phyloP scores from a whole-genome alignment of 2,329 filamentous ascomycete genomes.

The Pseudogymnoascus verrucosus region DNA sequence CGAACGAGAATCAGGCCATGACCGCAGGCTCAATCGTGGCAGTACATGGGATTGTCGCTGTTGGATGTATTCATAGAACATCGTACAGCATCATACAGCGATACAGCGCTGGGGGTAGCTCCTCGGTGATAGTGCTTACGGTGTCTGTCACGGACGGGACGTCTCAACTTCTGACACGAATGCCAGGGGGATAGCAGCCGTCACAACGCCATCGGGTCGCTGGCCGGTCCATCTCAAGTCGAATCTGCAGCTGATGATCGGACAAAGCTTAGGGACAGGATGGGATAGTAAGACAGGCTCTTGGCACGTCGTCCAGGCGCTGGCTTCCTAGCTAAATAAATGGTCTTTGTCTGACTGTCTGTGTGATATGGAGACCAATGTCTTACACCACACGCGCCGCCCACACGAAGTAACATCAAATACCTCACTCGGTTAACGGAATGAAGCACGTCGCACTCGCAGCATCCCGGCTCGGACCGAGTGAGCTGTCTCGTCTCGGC shows the following conservation, averaged over 20 bases:
- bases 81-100: not conserved
- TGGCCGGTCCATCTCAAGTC: not conserved
- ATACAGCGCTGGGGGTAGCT: not conserved
- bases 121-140: not conserved
- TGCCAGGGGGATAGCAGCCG: not conserved
- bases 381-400: not conserved
- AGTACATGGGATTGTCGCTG: not conserved
- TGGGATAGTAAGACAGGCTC: not conserved
- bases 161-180: not conserved
- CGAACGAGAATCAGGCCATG: not conserved
- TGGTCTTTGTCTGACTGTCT: not conserved
- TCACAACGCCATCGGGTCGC: not conserved
- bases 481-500: not conserved
- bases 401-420: constrained; percentile 2
- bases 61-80: not conserved
- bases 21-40: not conserved
- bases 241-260: constrained; percentile 1
- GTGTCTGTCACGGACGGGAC: not conserved
- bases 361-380: not conserved
- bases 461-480: constrained; percentile 3
- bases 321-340: not conserved
- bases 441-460: constrained; percentile 1
- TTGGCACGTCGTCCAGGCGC: not conserved
- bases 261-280: not conserved
- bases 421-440: not conserved